Conservation (phyloP, 192 early-diverging fungal genomes). For the Coemansia sp. region DNA sequence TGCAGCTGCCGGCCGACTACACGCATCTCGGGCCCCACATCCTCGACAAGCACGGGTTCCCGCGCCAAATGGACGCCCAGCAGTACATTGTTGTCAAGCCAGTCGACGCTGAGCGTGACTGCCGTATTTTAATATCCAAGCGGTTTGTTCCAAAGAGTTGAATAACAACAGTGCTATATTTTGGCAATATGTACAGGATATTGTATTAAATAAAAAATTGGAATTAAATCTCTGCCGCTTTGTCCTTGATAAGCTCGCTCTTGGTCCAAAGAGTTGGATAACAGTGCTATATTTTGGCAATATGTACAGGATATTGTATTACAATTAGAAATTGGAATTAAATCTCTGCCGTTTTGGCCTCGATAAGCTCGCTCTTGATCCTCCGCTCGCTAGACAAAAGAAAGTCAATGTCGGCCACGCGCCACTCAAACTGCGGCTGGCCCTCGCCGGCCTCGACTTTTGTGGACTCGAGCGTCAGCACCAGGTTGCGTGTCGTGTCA, state of each 20-base stretch:
- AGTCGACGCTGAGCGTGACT: conserved; percentile 24
- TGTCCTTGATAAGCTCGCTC: not conserved
- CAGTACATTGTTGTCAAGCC: conserved; percentile 48
- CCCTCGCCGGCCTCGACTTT: not conserved
- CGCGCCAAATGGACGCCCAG: conserved; percentile 28
- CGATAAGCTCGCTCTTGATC: not conserved
- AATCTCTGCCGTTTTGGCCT: not conserved
- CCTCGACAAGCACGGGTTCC: conserved; percentile 38
- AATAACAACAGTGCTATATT: too few relatives aligned
- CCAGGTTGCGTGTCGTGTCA: conserved; percentile 34
- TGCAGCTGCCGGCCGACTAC: conserved; percentile 26
- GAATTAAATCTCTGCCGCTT: not conserved
- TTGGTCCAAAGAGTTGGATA: too few relatives aligned
- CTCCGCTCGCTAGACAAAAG: conserved; percentile 41
- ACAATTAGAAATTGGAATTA: not conserved
- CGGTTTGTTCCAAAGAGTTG: too few relatives aligned
- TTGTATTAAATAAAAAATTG: not conserved
- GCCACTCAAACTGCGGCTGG: conserved; percentile 22
- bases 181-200: not conserved
- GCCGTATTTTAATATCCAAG: conserved; percentile 19
- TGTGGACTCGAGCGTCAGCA: conserved; percentile 32
- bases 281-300: too few relatives aligned
- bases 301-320: not conserved
- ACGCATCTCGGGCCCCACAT: conserved; percentile 35
- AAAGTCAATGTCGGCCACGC: conserved; percentile 43